Conservation (phyloP, 768 basidiomycete genomes). For the Agaricus sinodeliciosus region DNA sequence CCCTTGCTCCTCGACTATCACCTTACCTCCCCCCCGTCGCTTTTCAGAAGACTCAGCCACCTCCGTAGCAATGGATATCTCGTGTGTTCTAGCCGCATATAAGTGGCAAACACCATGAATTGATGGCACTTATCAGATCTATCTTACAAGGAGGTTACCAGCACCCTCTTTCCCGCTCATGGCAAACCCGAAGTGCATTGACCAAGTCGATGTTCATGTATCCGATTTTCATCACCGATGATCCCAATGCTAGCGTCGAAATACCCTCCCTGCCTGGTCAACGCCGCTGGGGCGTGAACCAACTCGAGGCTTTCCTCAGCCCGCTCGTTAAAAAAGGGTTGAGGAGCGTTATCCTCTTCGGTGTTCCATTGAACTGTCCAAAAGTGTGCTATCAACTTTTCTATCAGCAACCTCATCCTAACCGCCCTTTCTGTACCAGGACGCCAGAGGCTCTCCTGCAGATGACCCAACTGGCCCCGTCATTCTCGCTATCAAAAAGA, state of each 20-base stretch:
- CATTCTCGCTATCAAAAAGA: slow-evolving; percentile 81
- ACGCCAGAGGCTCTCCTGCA: slow-evolving; percentile 76
- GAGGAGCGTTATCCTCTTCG: slow-evolving; percentile 89
- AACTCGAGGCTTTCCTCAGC: slow-evolving; percentile 77
- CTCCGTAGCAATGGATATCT: slow-evolving; percentile 18
- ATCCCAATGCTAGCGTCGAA: slow-evolving; percentile 74
- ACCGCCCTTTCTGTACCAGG: slow-evolving; percentile 38
- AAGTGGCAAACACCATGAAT: background rate
- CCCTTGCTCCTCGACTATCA: slow-evolving; percentile 4
- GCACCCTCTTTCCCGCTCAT: slow-evolving; percentile 82
- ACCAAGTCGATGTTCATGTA: slow-evolving; percentile 97
- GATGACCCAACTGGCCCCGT: slow-evolving; percentile 90
- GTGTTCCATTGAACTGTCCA: slow-evolving; percentile 72
- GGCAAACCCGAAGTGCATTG: slow-evolving; percentile 76
- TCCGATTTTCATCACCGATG: slow-evolving; percentile 97
- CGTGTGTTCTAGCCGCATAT: slow-evolving; percentile 10
- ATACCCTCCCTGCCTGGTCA: slow-evolving; percentile 82
- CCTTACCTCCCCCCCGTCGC: background rate
- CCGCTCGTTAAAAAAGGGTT: slow-evolving; percentile 90
- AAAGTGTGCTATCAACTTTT: slow-evolving; percentile 47
- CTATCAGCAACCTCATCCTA: background rate
- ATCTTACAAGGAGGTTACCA: slow-evolving; percentile 91
- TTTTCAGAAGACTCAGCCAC: background rate
- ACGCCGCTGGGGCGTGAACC: slow-evolving; percentile 92
- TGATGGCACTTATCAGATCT: slow-evolving; percentile 34